Evolutionary conservation across 768 basidiomycete species (phyloP), one percentile per base, ranked within the genome.

Genomic region (Tylopilus sp.): DNA sequence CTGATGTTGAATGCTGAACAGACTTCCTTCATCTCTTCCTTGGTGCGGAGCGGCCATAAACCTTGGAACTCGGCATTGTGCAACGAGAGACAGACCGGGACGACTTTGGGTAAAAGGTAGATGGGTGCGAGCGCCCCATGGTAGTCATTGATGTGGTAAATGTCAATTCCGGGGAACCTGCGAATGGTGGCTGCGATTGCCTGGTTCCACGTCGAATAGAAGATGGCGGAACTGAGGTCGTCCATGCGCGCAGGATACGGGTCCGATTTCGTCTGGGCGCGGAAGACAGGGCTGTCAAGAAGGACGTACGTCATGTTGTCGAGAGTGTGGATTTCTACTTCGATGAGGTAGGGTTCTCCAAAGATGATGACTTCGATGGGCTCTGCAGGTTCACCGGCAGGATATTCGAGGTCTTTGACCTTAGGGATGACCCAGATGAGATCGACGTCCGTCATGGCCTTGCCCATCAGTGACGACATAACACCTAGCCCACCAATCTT

Each of bases 31-130:
- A 95, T 94, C 69, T 97, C 94, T 65, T 95, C 93, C 75, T 95
- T 95, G 33, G 94, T 97, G 41, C 94, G 87, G 22, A 97, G 79
- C 6, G 94, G 90, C 94, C 94, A 95, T 22, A 95, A 79, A 72
- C 94, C 94, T 67, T 97, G 94, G 79, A 97, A 97, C 70, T 97
- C 94, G 63, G 94, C 94, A 59, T 97, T 97, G 76, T 97, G 94
- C 30, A 97, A 78, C 3, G 94, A 97, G 26, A 97, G 76, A 69
- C 93, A 95, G 63, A 85, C 80, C 0, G 94, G 93, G 42, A 95
- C 72, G 53, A 97, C 84, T 70, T 93, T 93, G 43, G 94, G 94
- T 17, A 97, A 79, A 15, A 97, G 80, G 66, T 97, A 97, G 50
- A 95, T 84, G 12, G 90, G 85, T 50, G 86, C 94, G 39, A 97